phyloP scores from a whole-genome alignment of 1,284 basidiomycete species.

The Cryptococcus jaspeensis region DNA sequence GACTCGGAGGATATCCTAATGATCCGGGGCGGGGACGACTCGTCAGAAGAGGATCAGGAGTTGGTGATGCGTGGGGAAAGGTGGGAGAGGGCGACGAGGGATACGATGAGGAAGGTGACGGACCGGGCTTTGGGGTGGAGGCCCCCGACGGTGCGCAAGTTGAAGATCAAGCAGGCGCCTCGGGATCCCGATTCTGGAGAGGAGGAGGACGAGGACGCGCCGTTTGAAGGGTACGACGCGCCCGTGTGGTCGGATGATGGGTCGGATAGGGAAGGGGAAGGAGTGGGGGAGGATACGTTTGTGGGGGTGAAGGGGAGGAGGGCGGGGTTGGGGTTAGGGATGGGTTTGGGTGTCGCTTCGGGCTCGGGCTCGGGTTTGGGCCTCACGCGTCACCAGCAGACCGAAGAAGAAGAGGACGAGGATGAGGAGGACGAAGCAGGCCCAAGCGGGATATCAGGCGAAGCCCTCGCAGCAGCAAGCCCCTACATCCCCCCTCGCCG shows the following conservation, averaged over 20 bases:
- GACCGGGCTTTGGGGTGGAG: not conserved
- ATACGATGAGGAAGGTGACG: not conserved
- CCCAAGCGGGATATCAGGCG: too few species aligned
- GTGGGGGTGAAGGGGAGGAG: slow-evolving; percentile 10
- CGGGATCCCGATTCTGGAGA: too few species aligned
- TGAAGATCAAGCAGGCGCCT: too few species aligned
- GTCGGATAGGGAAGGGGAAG: slow-evolving; percentile 13
- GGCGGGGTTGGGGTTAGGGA: not conserved
- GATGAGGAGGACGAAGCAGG: not conserved
- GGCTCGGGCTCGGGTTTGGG: not conserved
- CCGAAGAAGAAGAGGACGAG: too few species aligned
- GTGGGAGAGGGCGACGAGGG: not conserved
- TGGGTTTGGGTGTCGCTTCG: not conserved
- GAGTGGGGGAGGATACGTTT: slow-evolving; percentile 22
- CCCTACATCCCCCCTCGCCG: not conserved
- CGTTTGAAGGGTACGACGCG: too few species aligned
- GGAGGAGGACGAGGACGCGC: too few species aligned
- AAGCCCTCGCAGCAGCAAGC: too few species aligned
- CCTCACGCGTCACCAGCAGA: too few species aligned
- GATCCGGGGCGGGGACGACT: too few species aligned
- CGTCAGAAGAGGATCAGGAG: not conserved
- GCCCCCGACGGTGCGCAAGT: too few species aligned
- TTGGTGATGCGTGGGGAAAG: not conserved
- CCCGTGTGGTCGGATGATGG: slow-evolving; percentile 17
- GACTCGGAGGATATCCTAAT: too few species aligned